Evolutionary conservation across 2,329 filamentous ascomycete species (phyloP).

Genomic region (Diaporthe citriasiana): DNA sequence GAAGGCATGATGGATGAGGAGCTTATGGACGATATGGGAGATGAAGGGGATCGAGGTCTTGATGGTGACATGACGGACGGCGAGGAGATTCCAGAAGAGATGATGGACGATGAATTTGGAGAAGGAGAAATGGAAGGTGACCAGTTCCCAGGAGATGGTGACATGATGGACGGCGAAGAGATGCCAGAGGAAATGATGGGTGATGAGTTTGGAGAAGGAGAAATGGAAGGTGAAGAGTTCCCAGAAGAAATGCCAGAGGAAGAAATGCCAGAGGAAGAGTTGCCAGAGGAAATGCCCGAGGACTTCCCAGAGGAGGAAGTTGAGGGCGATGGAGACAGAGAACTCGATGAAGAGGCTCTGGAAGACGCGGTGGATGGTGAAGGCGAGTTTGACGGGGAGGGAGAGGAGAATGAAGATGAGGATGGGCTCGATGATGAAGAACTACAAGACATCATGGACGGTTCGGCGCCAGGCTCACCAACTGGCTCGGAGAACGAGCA

Average conservation of each 20-base stretch:
- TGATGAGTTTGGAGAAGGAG: not conserved
- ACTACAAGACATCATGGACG: slow-evolving; percentile 7
- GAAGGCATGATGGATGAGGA: not conserved
- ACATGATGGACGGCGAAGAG: not conserved
- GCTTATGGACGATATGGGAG: not conserved
- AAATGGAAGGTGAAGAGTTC: not conserved
- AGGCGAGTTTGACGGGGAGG: not conserved
- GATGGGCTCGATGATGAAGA: slow-evolving; percentile 14
- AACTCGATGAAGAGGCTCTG: not conserved
- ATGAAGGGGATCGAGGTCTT: not conserved
- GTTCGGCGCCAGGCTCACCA: slow-evolving; percentile 29
- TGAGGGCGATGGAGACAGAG: not conserved
- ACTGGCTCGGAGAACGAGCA: slow-evolving; percentile 26
- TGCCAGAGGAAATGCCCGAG: not conserved
- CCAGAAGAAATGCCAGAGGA: not conserved
- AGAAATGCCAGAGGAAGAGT: not conserved
- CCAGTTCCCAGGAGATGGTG: not conserved
- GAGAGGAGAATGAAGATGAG: not conserved
- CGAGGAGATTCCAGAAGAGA: not conserved
- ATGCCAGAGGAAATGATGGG: not conserved
- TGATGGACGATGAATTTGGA: not conserved
- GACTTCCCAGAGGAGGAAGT: not conserved
- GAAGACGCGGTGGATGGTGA: not conserved
- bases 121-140: slow-evolving; percentile 6
- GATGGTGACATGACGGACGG: not conserved